Base-by-base conservation (phyloP, 768 basidiomycete species). In the Lactarius indigo region DNA sequence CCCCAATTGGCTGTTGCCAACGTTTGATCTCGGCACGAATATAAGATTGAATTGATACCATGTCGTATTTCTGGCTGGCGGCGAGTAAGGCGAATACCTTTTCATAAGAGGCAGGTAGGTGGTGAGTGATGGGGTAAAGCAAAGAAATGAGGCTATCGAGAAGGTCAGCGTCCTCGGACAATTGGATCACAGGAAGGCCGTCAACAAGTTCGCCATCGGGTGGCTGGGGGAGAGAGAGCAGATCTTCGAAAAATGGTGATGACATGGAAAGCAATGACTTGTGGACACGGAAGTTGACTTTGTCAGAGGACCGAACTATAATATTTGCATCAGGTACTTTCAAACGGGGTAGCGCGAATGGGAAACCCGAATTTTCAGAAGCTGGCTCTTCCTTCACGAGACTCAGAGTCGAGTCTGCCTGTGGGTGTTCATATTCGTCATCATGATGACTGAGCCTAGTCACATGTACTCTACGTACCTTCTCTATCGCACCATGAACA, bases 291-390 rank as follows among this genome's bases (percentile, higher is more conserved):
- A 76, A 76, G 59, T 73, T 63, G 63, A 73, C 68, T 30, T 58
- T 33, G 63, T 78, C 76, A 35, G 68, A 65, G 13, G 75, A 71
- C 37, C 71, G 74, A 30, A 78, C 66, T 30, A 76, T 69, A 44
- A 75, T 61, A 66, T 55, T 37, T 10, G 54, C 44, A 5, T 64
- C 63, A 1, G 39, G 39, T 12, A 44, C 15, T 15, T 64, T n/a
- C 30, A 58, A 18, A 37, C 20, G 5, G 20, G 15, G 23, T 8
- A 2, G 35, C 13, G 12, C 47, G 23, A 12, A 23, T 23, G 47
- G 23, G 26, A 28, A 2, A 35, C n/a, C 15, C 15, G n/a, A 35
- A 13, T n/a, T 31, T 57, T 63, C 30, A 20, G 13, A 30, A 5
- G 41, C 35, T 35, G 62, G 5, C 30, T 63, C 55, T 13, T 30